A percentile compares a stretch with the other conserved stretches of the same genome.
Evolutionary conservation across 73 alveolate genomes (phyloP).

Genomic region (Symbiodinium pilosum): DNA sequence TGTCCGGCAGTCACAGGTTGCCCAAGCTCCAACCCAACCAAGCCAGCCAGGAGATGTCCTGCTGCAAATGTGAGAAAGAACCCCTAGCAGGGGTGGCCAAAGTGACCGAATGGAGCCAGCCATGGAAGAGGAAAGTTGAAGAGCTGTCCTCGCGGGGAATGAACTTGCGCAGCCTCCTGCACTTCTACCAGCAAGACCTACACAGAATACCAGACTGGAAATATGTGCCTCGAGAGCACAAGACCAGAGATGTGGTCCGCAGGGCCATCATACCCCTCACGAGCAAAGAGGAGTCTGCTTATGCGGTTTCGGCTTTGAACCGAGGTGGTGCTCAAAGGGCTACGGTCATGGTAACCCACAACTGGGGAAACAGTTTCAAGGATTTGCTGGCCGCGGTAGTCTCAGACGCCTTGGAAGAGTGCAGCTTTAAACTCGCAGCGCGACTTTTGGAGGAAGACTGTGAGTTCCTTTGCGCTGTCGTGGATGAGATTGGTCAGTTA

Average conservation of each 20-base stretch:
- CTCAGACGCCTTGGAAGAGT: conserved; percentile 34
- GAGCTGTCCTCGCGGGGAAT: conserved; percentile 6
- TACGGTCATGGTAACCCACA: conserved; percentile 60
- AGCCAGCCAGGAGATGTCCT: background rate
- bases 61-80: background rate
- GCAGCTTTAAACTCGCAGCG: conserved; percentile 36
- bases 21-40: background rate
- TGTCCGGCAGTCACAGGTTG: conserved; percentile 16
- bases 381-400: conserved; percentile 26
- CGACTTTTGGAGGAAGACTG: background rate
- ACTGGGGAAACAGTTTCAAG: conserved; percentile 46
- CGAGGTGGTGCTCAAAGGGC: conserved; percentile 27
- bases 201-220: background rate
- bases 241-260: conserved; percentile 11
- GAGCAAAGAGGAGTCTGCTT: background rate
- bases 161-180: conserved; percentile 19
- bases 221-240: background rate
- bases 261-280: conserved; percentile 4
- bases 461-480: background rate
- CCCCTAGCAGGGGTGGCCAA: background rate
- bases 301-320: conserved; percentile 14
- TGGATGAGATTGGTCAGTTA: background rate
- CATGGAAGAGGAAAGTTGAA: conserved; percentile 19
- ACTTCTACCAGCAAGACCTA: background rate
- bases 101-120: background rate